Conservation (phyloP, 148 eudicot species). For the Linanthus parryae region DNA sequence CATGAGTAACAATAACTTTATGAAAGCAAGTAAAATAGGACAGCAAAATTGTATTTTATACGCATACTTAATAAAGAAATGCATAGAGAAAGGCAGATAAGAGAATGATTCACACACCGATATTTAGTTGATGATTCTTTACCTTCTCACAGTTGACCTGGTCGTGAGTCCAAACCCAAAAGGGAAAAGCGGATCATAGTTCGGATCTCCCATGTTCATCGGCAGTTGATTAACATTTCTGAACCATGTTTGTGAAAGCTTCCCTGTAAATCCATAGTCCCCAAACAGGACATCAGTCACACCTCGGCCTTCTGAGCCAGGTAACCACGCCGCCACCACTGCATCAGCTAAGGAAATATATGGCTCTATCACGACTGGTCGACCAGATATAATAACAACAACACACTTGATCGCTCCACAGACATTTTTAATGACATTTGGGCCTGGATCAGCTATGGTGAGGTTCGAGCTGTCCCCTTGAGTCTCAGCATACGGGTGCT, state of each 20-base stretch:
- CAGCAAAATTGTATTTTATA: too few species aligned
- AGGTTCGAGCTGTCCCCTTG: conserved; percentile 36
- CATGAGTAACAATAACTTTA: too few species aligned
- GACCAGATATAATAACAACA: conserved; percentile 38
- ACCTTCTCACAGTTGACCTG: conserved; percentile 21
- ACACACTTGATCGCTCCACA: conserved; percentile 37
- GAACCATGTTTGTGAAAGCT: conserved; percentile 73
- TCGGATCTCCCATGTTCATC: conserved; percentile 59
- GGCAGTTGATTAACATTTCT: conserved; percentile 78
- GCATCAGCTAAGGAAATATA: conserved; percentile 36
- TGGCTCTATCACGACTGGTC: conserved; percentile 44
- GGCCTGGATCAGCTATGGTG: conserved; percentile 36
- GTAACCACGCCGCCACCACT: conserved; percentile 56
- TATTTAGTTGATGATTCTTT: background rate
- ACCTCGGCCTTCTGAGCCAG: conserved; percentile 69
- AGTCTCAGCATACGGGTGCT: conserved; percentile 42
- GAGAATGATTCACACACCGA: background rate
- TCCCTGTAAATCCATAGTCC: conserved; percentile 63
- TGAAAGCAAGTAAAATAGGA: too few species aligned
- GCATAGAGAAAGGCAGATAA: conserved; percentile 1
- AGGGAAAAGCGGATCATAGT: conserved; percentile 81
- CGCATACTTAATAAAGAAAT: background rate
- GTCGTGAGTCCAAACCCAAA: conserved; percentile 64
- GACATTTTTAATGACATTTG: conserved; percentile 30
- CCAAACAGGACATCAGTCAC: conserved; percentile 80